A percentile compares a stretch with the other conserved stretches of the same genome.
Evolutionary conservation across 129 eudicot genomes (phyloP).

Genomic region (Flaveria robusta): DNA sequence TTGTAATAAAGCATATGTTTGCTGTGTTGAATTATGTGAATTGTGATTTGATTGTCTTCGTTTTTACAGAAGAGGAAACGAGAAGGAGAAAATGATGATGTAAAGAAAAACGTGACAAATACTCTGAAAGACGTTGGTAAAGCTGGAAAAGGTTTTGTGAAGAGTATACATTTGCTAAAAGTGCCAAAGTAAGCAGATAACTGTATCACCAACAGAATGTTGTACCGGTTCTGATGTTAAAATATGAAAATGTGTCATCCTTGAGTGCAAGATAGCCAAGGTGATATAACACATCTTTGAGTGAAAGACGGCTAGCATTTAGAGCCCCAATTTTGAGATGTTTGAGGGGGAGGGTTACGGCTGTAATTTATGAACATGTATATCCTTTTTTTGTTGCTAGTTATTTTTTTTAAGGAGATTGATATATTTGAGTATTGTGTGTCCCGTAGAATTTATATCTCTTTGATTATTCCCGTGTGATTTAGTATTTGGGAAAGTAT

Average conservation of each 20-base stretch:
- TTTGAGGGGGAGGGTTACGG: conserved; percentile 19
- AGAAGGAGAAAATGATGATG: conserved; percentile 53
- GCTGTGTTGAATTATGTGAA: background rate
- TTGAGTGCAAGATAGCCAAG: background rate
- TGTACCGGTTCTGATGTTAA: conserved; percentile 10
- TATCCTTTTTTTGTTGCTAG: conserved; percentile 7
- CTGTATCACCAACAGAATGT: conserved; percentile 24
- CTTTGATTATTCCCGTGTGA: background rate
- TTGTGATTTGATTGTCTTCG: background rate
- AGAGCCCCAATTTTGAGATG: conserved; percentile 30
- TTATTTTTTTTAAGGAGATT: background rate
- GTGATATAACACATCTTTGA: background rate
- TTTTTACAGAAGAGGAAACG: conserved; percentile 73
- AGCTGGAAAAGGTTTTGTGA: conserved; percentile 89
- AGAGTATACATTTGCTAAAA: conserved; percentile 68
- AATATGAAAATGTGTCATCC: background rate
- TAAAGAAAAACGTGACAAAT: conserved; percentile 31
- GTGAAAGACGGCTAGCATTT: too few species aligned
- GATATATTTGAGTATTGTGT: background rate
- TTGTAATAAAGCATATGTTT: background rate
- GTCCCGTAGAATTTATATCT: background rate
- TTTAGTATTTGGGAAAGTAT: too few species aligned
- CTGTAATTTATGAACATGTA: conserved; percentile 13
- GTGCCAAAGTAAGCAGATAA: conserved; percentile 53
- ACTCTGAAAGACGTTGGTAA: conserved; percentile 65